Base-by-base conservation (phyloP, 495 filamentous ascomycete species). In the Penicillium robsamsonii region DNA sequence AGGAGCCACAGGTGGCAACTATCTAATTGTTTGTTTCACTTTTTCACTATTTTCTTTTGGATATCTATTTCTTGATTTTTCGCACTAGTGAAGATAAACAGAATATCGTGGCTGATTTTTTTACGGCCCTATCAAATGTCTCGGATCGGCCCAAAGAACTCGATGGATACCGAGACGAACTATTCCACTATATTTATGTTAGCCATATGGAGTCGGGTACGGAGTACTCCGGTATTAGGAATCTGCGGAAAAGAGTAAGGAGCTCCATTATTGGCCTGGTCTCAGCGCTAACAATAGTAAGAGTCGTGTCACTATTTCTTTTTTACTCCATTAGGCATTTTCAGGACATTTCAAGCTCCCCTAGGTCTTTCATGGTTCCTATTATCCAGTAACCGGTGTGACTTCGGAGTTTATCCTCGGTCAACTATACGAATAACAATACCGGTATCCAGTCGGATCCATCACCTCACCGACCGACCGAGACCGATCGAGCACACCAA, bases 391-490 rank as follows among this genome's bases (percentile, higher is more conserved):
- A 22, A 22, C 22, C 22, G 22, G 22, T 22, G 22, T 22, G 25
- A 27, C 6, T 27, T 27, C 25, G 25, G 25, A 27, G 25, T 7
- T 27, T 7, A 27, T 5, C 25, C 25, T 4, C 0, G 25, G 25
- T 59, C 37, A 60, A 25, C 59, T 55, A 25, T 65, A 62, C 17
- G 38, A 41, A 50, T 66, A 73, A 52, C 66, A 73, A 17, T 64
- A 66, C 18, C 53, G 46, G 4, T 43, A 27, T 7, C 13, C 25
- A 22, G 38, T 46, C 1, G 62, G 50, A 59, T 59, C 57, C 71
- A 72, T 70, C n/a, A 69, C 41, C 46, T 72, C 67, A 17, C 57
- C 46, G 43, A 74, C 46, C 47, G 18, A 42, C 29, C 57, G 56
- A 4, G 59, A 44, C 29, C 52, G 25, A 59, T 63, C 65, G 29